Evolutionary conservation across 768 basidiomycete species (phyloP).

Genomic region (Cystofilobasidium macerans): DNA sequence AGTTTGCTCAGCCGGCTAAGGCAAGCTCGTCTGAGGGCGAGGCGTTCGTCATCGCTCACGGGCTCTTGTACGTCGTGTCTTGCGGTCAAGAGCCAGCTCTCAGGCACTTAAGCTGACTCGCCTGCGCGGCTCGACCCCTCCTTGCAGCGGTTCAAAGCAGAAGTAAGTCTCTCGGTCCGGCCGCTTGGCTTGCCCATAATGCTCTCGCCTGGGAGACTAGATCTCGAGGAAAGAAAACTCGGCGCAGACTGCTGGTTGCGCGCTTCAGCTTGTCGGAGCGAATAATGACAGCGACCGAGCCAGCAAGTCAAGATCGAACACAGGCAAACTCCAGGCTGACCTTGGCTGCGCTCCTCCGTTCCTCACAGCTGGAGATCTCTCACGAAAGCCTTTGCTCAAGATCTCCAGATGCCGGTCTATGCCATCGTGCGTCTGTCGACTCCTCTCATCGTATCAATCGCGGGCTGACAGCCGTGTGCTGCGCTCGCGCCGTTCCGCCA

Average conservation of each 20-base stretch:
- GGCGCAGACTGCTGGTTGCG: no score
- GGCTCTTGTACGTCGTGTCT: constrained; percentile 12
- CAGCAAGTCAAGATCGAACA: no score
- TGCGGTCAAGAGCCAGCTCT: no score
- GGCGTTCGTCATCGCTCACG: constrained; percentile 22
- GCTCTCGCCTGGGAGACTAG: no score
- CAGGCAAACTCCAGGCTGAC: not conserved
- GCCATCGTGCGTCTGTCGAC: constrained; percentile 46
- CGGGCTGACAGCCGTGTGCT: not conserved
- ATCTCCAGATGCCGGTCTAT: constrained; percentile 59
- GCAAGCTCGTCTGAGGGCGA: constrained; percentile 4
- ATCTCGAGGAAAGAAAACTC: no score
- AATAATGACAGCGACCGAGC: no score
- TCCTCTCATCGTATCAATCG: not conserved
- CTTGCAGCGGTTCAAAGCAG: constrained; percentile 65
- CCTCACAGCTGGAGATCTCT: constrained; percentile 56
- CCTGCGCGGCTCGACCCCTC: no score
- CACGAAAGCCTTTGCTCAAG: constrained; percentile 59
- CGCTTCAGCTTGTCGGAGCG: no score
- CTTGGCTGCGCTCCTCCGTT: not conserved
- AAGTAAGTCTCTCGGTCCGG: constrained; percentile 40
- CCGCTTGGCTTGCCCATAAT: no score
- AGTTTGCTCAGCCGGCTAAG: constrained; percentile 10
- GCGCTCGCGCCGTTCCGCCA: not conserved
- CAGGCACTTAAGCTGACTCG: no score